Evolutionary conservation across 2,329 filamentous ascomycete genomes (phyloP), one percentile per base, ranked within the genome.

Genomic region (Lomentospora prolificans): DNA sequence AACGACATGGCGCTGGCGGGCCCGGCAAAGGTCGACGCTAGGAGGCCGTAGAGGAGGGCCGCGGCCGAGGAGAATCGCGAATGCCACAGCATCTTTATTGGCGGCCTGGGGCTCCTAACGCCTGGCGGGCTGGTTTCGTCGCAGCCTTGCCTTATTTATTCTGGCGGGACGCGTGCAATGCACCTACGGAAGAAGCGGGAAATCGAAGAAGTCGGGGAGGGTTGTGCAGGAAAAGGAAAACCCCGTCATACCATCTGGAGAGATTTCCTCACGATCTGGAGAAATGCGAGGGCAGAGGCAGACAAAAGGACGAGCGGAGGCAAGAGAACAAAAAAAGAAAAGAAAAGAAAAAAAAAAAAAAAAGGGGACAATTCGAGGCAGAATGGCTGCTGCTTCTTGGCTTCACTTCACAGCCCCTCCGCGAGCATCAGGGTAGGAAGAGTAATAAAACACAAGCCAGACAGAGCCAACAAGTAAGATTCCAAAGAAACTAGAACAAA

Each of bases 1-100:
- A 70, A 64, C 27, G 57, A 52, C 2, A 57, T 31, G n/a, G 56
- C 48, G 24, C 56, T 50, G 39, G 53, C 56, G 7, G 57, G 52
- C 33, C 33, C 60, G 51, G 57, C 51, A 7, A 58, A 19, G n/a
- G 51, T 55, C 30, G 53, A 53, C 3, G 53, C 55, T 12, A 55
- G 27, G 51, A 41, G 50, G 27, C 39, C 55, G 33, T 25, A 10
- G 44, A 25, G 17, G n/a, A 41, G 22, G 44, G 39, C 53, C 27
- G 22, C 12, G 10, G 39, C 41, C 17, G 36, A 30, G 22, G 9
- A 30, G 39, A 31, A 36, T 22, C 24, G 25, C 24, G 53, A 24
- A 14, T 22, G 27, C 27, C n/a, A n/a, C n/a, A 25, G n/a, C 53
- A 50, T 50, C 19, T 5, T 25, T n/a, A 14, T 19, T 22, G 19